phyloP scores from a whole-genome alignment of 129 eudicot species.

The Flaveria trinervia region DNA sequence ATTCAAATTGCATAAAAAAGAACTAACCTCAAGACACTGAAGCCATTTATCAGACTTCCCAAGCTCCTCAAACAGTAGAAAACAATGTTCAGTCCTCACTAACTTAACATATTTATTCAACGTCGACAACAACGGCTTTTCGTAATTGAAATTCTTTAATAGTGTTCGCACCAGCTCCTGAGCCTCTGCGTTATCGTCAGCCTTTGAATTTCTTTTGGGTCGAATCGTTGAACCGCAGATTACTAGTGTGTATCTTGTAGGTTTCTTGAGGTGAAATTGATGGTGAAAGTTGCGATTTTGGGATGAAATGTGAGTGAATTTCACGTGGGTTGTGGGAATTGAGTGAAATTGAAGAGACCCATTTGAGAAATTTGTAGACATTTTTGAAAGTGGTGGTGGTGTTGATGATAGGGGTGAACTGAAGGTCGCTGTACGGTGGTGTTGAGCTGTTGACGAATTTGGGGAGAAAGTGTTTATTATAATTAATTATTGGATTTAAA shows the following conservation, averaged over 20 bases:
- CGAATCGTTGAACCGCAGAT: constrained; percentile 27
- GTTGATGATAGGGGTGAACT: background rate
- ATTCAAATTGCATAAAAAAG: no score
- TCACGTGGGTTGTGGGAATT: constrained; percentile 30
- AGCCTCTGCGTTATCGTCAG: constrained; percentile 34
- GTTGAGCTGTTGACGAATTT: constrained; percentile 4
- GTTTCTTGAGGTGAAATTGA: constrained; percentile 11
- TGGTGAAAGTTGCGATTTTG: constrained; percentile 17
- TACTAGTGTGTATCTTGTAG: constrained; percentile 22
- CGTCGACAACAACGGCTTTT: constrained; percentile 54
- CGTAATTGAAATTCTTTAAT: constrained; percentile 24
- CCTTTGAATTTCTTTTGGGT: constrained; percentile 30
- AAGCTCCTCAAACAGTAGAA: constrained; percentile 87
- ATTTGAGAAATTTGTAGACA: constrained; percentile 31
- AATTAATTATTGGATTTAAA: no score
- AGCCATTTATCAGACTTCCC: constrained; percentile 84
- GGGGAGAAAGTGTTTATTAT: background rate
- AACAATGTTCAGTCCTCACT: constrained; percentile 85
- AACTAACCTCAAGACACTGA: constrained; percentile 56
- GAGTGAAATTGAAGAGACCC: constrained; percentile 34
- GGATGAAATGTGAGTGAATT: constrained; percentile 28
- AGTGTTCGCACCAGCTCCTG: constrained; percentile 30
- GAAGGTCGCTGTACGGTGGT: background rate
- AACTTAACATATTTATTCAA: constrained; percentile 69
- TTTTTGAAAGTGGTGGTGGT: background rate